phyloP scores from a whole-genome alignment of 1,284 basidiomycete species.

The Tylopilus sp. region DNA sequence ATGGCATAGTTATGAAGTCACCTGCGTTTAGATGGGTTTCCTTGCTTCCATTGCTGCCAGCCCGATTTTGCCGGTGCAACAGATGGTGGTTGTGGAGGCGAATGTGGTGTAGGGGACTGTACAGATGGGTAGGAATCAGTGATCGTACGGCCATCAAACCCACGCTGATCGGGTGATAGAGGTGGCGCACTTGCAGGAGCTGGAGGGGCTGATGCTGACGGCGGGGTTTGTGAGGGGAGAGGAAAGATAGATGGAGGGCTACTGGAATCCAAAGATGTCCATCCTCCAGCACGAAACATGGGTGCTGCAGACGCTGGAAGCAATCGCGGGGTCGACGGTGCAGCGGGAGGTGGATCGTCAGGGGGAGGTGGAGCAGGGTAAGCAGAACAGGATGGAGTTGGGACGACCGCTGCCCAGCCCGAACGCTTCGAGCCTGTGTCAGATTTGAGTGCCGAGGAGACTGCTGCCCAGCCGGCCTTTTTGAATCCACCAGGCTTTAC shows the following conservation, averaged over 20 bases:
- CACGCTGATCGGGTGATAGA: too few relatives aligned
- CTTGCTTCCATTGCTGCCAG: constrained; percentile 37
- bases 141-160: too few relatives aligned
- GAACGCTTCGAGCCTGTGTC: constrained; percentile 13
- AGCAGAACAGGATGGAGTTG: constrained; percentile 19
- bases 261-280: constrained; percentile 57
- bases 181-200: constrained; percentile 19
- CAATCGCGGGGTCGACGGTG: constrained; percentile 15
- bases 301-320: constrained; percentile 33
- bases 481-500: constrained; percentile 46
- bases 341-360: constrained; percentile 9
- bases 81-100: constrained; percentile 18
- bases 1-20: constrained; percentile 13
- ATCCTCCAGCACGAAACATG: constrained; percentile 56
- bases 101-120: constrained; percentile 5
- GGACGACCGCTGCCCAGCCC: constrained; percentile 16
- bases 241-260: constrained; percentile 25
- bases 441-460: constrained; percentile 27
- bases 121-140: not conserved
- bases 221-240: constrained; percentile 22
- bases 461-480: constrained; percentile 62
- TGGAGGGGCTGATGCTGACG: constrained; percentile 29
- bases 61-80: constrained; percentile 26
- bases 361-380: constrained; percentile 24
- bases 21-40: constrained; percentile 23